Conservation (phyloP, 257 asterid genomes). For the Handroanthus guayacan region DNA sequence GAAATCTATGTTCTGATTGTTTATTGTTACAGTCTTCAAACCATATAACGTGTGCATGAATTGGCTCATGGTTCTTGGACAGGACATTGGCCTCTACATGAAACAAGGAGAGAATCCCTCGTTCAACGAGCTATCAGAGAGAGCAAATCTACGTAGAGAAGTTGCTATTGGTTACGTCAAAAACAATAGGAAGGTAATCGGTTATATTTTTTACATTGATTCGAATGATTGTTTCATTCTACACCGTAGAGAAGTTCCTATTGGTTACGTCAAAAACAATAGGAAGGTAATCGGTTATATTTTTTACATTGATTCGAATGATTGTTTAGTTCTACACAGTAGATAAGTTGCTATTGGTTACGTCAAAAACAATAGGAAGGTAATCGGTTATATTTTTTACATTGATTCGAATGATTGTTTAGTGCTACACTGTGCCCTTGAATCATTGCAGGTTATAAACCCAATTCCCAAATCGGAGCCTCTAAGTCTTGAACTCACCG, state of each 20-base stretch:
- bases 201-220: slow-evolving; percentile 7
- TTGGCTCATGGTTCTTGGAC: slow-evolving; percentile 37
- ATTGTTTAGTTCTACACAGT: no score
- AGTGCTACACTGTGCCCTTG: slow-evolving; percentile 11
- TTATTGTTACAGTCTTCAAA: background rate
- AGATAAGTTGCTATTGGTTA: slow-evolving; percentile 97
- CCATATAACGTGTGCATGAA: background rate
- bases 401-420: slow-evolving; percentile 12
- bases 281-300: slow-evolving; percentile 57
- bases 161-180: slow-evolving; percentile 92
- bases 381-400: slow-evolving; percentile 23
- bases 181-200: slow-evolving; percentile 70
- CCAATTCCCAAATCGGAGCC: slow-evolving; percentile 83
- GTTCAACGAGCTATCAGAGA: slow-evolving; percentile 84
- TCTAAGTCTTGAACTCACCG: slow-evolving; percentile 58
- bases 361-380: slow-evolving; percentile 80
- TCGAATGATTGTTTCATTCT: no score
- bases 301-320: slow-evolving; percentile 17
- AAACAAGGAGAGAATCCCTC: slow-evolving; percentile 77
- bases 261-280: slow-evolving; percentile 81
- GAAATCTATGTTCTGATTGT: no score
- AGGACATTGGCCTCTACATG: slow-evolving; percentile 90
- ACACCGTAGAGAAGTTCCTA: slow-evolving; percentile 95
- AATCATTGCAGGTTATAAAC: slow-evolving; percentile 76
- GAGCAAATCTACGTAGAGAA: slow-evolving; percentile 92